Conservation (phyloP, 371 early-diverging fungal genomes). For the Mortierella sp. region DNA sequence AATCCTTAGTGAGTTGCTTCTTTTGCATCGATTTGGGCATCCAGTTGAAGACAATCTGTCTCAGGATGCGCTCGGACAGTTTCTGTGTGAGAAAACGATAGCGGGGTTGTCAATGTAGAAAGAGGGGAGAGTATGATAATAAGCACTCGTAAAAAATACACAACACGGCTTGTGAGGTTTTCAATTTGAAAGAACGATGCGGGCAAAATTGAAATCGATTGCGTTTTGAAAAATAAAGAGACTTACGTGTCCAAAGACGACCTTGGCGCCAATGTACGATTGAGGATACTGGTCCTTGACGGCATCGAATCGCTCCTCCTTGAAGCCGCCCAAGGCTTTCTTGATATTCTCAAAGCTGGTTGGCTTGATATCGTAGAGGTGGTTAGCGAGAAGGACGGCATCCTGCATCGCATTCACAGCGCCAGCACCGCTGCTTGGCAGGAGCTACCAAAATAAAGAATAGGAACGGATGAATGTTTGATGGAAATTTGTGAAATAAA, state of each 20-base stretch:
- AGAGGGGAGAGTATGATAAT: background rate
- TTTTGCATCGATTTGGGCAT: background rate
- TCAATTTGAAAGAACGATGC: background rate
- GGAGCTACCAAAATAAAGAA: background rate
- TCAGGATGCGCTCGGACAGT: background rate
- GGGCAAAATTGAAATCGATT: background rate
- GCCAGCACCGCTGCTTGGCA: background rate
- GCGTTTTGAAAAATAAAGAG: background rate
- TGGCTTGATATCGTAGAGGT: background rate
- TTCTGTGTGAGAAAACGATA: background rate
- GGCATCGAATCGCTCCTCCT: background rate
- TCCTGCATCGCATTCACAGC: background rate
- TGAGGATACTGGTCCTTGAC: slow-evolving; percentile 1
- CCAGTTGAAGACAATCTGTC: background rate
- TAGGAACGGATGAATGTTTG: no score
- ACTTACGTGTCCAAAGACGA: slow-evolving; percentile 1
- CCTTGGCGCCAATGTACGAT: background rate
- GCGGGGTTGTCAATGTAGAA: background rate
- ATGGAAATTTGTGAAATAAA: background rate
- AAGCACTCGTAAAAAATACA: background rate
- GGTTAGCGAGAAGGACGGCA: background rate
- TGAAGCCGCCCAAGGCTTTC: background rate
- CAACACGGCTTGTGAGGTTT: background rate
- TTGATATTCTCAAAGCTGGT: slow-evolving; percentile 6
- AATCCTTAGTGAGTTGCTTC: background rate